Conservation (phyloP, 73 alveolate species). For the Stentor roeselii region DNA sequence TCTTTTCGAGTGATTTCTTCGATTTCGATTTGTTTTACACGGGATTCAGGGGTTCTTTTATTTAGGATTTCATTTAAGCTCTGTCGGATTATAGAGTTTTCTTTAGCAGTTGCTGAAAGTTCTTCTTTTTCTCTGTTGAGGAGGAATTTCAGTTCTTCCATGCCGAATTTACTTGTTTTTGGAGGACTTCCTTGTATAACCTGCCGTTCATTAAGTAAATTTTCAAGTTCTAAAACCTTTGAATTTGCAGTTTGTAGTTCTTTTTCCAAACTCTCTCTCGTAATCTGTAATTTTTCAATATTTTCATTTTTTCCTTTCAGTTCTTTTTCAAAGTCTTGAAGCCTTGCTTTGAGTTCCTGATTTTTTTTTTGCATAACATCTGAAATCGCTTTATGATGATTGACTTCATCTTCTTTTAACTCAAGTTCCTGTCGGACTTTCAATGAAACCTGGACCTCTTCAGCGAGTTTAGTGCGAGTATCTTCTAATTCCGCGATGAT, state of each 20-base stretch:
- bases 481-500: slow-evolving; percentile 18
- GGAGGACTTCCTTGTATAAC: neutral
- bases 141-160: neutral
- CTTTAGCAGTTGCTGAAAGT: neutral
- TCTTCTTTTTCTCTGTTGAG: neutral
- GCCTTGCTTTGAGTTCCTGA: slow-evolving; percentile 56
- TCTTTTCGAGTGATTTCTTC: slow-evolving; percentile 37
- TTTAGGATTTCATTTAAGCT: neutral
- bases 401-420: neutral
- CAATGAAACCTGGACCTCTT: slow-evolving; percentile 32
- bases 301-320: slow-evolving; percentile 27
- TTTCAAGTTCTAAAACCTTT: neutral
- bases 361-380: slow-evolving; percentile 28
- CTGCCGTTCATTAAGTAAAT: neutral
- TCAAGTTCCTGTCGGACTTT: slow-evolving; percentile 37
- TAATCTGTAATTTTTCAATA: neutral
- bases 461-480: neutral
- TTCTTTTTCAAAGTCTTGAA: slow-evolving; percentile 49
- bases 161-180: neutral
- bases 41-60: neutral
- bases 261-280: slow-evolving; percentile 37
- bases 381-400: neutral
- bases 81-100: neutral
- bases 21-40: neutral
- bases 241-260: neutral